Evolutionary conservation across 805 yeast species (phyloP), one percentile per base, ranked within the genome.

Genomic region (Zygosaccharomyces rouxii): DNA sequence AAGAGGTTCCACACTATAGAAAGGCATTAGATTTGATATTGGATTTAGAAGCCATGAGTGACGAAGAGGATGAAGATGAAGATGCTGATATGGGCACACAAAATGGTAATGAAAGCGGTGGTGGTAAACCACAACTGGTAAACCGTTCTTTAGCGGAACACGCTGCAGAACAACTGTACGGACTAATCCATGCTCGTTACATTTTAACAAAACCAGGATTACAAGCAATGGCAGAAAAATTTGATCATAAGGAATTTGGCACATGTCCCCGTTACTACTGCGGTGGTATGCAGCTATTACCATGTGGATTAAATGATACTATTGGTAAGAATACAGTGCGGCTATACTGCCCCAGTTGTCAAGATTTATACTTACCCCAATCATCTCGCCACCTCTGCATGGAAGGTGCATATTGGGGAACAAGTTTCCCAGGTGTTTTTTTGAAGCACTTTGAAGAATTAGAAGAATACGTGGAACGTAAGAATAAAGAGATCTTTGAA

Each of bases 361-460:
- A 84, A 62, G 99, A 94, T 62, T 75, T 92, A 35, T 94, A 94
- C 67, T 70, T 89, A 44, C 98, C 98, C 1, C 81, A 84, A 48
- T 83, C 89, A 48, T 81, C 90, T n/a, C 75, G 96, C 53, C 90
- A 87, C 67, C 71, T 86, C 49, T 87, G 88, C 62, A 80, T 94
- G 38, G 99, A 94, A 68, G 99, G 99, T 4, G 97, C 98, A 0
- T 94, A 85, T 61, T 94, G 95, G 72, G 98, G 99, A 4, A 89
- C 98, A 0, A 83, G 95, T 30, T 94, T 94, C 71, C 94, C 97
- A 0, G 97, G 97, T 2, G 77, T 94, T 56, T 86, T 94, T 59
- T 80, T 94, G 52, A 86, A 89, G 63, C 85, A 87, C 78, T 89
- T 84, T 70, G 89, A 94, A n/a, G 97, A 89, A 55, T 79, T 89